Percentiles rank a stretch among this genome's conserved stretches.
phyloP scores from a whole-genome alignment of 768 basidiomycete genomes.

The Lyophyllum atratum region DNA sequence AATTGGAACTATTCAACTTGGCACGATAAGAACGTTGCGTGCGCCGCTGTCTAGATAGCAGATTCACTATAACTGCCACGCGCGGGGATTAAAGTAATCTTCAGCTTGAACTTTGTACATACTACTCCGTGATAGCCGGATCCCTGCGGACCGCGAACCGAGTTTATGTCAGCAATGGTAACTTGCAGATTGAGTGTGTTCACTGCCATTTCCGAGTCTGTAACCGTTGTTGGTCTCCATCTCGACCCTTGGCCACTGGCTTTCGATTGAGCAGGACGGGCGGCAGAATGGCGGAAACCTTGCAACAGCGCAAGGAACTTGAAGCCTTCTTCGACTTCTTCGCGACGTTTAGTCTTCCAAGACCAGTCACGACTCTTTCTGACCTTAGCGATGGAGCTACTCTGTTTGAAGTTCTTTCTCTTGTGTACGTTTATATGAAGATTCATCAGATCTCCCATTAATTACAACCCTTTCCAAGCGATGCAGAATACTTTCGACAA shows the following conservation, averaged over 20 bases:
- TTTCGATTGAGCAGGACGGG: neutral
- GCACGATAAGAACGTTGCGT: slow-evolving; percentile 32
- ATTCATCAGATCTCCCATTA: neutral
- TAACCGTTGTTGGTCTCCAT: neutral
- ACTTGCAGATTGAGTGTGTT: neutral
- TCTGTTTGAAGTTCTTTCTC: slow-evolving; percentile 71
- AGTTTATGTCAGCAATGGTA: slow-evolving; percentile 4
- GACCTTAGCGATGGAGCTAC: slow-evolving; percentile 83
- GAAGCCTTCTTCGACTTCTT: slow-evolving; percentile 85
- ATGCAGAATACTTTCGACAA: slow-evolving; percentile 76
- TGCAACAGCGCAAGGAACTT: slow-evolving; percentile 57
- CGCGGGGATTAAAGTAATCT: no score
- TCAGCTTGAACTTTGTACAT: no score
- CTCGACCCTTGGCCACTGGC: neutral
- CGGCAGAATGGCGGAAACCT: slow-evolving; percentile 34
- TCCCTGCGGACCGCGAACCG: no score
- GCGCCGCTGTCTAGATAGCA: slow-evolving; percentile 2
- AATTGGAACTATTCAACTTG: slow-evolving; percentile 34
- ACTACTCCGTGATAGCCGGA: no score
- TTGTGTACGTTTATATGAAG: slow-evolving; percentile 57
- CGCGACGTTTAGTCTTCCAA: slow-evolving; percentile 65
- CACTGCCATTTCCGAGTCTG: no score
- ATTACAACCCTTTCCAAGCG: slow-evolving; percentile 44
- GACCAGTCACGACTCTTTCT: slow-evolving; percentile 59
- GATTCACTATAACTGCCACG: no score